Percentiles rank a stretch among this genome's conserved stretches.
Evolutionary conservation across 441 rosid species (phyloP).

Genomic region (Corymbia citriodora): DNA sequence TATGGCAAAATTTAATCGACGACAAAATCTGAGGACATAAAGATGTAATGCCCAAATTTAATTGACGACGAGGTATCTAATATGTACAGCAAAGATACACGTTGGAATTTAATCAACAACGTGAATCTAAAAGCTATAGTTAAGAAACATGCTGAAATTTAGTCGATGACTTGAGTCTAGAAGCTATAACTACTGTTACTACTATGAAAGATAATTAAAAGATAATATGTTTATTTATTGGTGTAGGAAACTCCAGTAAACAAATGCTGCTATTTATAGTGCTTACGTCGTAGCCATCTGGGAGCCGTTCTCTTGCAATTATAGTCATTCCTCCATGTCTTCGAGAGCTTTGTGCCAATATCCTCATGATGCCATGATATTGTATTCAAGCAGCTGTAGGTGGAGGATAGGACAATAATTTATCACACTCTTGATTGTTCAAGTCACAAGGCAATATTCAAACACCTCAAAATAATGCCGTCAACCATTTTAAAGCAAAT

Average conservation of each 20-base stretch:
- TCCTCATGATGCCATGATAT: background rate
- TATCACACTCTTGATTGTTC: background rate
- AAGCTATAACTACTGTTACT: background rate
- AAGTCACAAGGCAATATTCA: background rate
- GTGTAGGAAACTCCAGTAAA: no score
- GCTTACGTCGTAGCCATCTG: background rate
- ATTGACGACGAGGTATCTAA: background rate
- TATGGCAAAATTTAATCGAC: no score
- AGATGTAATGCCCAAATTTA: no score
- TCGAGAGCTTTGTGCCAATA: background rate
- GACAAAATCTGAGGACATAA: background rate
- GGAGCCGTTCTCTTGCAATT: background rate
- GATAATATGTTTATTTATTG: no score
- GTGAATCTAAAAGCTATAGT: background rate
- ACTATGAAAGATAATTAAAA: no score
- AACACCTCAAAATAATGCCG: background rate
- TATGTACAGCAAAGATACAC: background rate
- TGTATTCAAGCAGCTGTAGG: no score
- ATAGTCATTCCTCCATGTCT: background rate
- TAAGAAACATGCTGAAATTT: background rate
- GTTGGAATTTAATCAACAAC: accelerated
- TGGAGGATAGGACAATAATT: background rate
- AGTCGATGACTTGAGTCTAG: background rate
- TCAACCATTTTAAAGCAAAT: background rate
- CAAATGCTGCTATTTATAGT: background rate